Base-by-base conservation (phyloP, 768 basidiomycete species). In the Terana coerulea region DNA sequence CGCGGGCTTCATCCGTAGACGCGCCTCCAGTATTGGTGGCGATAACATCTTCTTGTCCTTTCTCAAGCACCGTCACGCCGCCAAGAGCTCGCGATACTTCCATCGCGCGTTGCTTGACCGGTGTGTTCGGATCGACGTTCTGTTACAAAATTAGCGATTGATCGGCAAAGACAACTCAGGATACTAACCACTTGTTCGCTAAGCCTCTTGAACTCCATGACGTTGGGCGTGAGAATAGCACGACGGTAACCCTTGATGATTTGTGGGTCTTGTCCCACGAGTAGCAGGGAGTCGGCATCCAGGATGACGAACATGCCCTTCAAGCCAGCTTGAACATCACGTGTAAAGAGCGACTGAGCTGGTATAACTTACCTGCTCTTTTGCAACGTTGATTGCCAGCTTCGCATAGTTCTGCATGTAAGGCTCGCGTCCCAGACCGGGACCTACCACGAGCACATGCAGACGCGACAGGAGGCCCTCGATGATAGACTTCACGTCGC, bases 401-500 rank as follows among this genome's bases (percentile, higher is more conserved):
- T 79, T 79, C 1, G 94, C 95, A 51, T 81, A 92, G 3, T 67
- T 68, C 64, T 91, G 91, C 93, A 98, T 99, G 71, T 91, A 89
- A 3, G 77, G 68, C 61, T 93, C 91, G 0, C 97, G 83, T 0
- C 97, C 97, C 0, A 99, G 79, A 5, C 97, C 97, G 0, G 97
- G 97, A 0, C 97, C 97, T 26, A 98, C 80, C 19, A 99, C 78
- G 35, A 99, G 83, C 19, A 88, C 91, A 68, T 99, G 97, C 6
- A 99, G 78, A 7, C 97, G 86, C 1, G 81, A 78, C 43, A 98
- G 74, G 39, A 99, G 75, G 0, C 80, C 82, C 22, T 83, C 68
- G 26, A 93, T 71, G 46, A 78, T 75, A 0, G 73, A 61, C 36
- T 72, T 68, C 17, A 90, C 75, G 22, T 54, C 53, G n/a, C 28